Evolutionary conservation across 108 stramenopile genomes (phyloP).

Genomic region (Aurantiochytrium sp.): DNA sequence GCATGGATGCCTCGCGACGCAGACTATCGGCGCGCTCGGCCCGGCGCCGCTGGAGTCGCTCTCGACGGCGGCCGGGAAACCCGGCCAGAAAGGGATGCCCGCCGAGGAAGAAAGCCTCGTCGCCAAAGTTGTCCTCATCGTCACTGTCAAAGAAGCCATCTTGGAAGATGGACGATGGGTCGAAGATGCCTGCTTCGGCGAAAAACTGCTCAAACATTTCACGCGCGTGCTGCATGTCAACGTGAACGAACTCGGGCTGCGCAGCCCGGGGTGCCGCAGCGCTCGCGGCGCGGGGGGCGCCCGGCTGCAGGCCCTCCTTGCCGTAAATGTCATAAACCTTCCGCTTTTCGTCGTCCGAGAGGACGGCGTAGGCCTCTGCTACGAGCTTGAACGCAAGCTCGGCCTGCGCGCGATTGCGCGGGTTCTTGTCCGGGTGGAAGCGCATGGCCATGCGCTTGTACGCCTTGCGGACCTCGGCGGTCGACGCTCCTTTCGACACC

Average conservation of each 20-base stretch:
- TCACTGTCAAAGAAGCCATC: too few relatives aligned
- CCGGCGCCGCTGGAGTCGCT: neutral
- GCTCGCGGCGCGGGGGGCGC: neutral
- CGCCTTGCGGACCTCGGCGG: constrained; percentile 72
- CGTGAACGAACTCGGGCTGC: neutral
- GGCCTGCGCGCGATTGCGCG: constrained; percentile 63
- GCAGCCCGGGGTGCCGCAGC: too few relatives aligned
- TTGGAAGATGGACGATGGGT: neutral
- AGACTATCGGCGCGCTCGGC: neutral
- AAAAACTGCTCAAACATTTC: neutral
- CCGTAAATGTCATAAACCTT: constrained; percentile 6
- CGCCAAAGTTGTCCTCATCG: neutral
- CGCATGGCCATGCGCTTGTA: constrained; percentile 71
- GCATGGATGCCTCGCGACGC: neutral
- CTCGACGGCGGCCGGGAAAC: neutral
- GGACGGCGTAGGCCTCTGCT: constrained; percentile 76
- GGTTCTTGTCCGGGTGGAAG: constrained; percentile 89
- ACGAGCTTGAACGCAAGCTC: constrained; percentile 92
- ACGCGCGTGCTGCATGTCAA: neutral
- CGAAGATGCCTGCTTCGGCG: neutral
- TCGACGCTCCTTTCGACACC: constrained; percentile 63
- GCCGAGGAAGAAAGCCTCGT: neutral
- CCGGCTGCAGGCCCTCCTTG: neutral
- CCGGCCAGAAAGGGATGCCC: neutral
- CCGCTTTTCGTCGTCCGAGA: constrained; percentile 21